phyloP scores from a whole-genome alignment of 73 alveolate genomes.

The Paramecium tetraurelia region DNA sequence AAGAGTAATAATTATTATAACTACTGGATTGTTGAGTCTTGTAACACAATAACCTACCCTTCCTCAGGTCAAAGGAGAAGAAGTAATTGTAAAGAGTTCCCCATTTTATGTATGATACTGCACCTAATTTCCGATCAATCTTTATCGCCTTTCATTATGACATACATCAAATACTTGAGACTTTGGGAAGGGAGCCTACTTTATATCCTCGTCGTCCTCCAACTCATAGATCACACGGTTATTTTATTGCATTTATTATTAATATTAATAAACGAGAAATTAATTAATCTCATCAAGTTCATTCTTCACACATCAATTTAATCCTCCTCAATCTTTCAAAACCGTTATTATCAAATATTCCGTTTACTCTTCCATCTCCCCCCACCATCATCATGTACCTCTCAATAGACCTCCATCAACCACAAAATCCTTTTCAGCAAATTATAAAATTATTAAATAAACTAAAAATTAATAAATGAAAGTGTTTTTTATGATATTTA shows the following conservation, averaged over 20 bases:
- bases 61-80: not conserved
- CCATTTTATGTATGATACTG: constrained; percentile 34
- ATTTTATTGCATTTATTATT: not conserved
- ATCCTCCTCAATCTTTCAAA: not conserved
- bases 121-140: constrained; percentile 33
- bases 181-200: not conserved
- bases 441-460: not conserved
- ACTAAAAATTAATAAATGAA: not conserved
- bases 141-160: not conserved
- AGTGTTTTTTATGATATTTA: not conserved
- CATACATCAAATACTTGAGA: not conserved
- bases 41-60: constrained; percentile 22
- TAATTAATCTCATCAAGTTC: not conserved
- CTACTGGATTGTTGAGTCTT: not conserved
- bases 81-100: not conserved
- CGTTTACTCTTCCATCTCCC: too few relatives aligned
- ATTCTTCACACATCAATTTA: not conserved
- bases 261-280: not conserved
- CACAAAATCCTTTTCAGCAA: not conserved
- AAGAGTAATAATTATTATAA: constrained; percentile 24
- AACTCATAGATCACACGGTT: constrained; percentile 7
- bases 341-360: not conserved
- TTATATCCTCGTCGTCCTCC: not conserved
- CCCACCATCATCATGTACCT: too few relatives aligned
- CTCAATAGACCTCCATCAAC: not conserved